phyloP scores from a whole-genome alignment of 176 grass and related monocot species.

The Eremochloa ophiuroides region DNA sequence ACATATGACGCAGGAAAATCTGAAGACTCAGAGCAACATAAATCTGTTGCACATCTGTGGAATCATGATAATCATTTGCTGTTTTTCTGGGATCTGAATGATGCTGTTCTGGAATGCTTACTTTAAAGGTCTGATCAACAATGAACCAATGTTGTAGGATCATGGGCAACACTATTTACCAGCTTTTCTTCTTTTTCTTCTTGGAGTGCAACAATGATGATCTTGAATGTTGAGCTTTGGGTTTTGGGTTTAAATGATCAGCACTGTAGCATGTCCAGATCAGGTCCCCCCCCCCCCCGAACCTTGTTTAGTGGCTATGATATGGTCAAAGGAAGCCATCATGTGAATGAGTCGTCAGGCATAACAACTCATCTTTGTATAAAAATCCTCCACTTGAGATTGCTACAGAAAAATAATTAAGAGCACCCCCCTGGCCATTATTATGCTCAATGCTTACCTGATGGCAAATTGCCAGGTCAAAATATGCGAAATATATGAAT shows the following conservation, averaged over 20 bases:
- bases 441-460: not conserved
- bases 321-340: constrained; percentile 10
- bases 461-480: not conserved
- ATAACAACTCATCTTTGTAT: constrained; percentile 7
- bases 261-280: not conserved
- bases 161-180: not conserved
- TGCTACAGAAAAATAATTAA: not conserved
- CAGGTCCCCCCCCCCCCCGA: no score
- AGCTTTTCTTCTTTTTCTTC: not conserved
- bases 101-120: not conserved
- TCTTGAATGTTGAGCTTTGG: not conserved
- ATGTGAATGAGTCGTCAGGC: not conserved
- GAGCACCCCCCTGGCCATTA: not conserved
- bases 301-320: no score
- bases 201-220: not conserved
- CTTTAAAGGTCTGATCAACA: not conserved
- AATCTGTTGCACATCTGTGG: constrained; percentile 9
- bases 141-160: not conserved
- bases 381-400: not conserved
- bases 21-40: not conserved
- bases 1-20: not conserved
- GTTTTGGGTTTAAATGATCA: not conserved
- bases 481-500: not conserved
- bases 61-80: not conserved
- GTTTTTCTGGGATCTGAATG: not conserved